Percentiles rank a stretch among this genome's conserved stretches.
phyloP scores from a whole-genome alignment of 768 basidiomycete genomes.

The Mycena olivaceomarginata region DNA sequence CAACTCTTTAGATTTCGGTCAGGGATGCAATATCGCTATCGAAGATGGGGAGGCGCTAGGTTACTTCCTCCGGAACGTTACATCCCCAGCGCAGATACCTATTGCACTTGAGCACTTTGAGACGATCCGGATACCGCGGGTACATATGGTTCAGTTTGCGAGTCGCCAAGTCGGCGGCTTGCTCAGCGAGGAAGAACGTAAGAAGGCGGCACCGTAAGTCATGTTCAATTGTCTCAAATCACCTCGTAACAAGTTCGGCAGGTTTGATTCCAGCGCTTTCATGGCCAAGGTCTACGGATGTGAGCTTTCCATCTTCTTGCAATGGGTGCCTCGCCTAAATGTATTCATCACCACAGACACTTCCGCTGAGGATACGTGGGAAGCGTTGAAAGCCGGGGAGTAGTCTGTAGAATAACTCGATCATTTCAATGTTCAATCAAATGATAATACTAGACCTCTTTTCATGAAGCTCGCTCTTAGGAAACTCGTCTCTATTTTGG shows the following conservation, averaged over 20 bases:
- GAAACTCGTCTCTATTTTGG: no score
- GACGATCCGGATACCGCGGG: constrained; percentile 33
- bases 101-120: constrained; percentile 27
- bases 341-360: neutral
- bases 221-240: no score
- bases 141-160: constrained; percentile 40
- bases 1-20: constrained; percentile 42
- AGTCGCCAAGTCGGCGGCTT: constrained; percentile 33
- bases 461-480: no score
- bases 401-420: neutral
- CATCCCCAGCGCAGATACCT: constrained; percentile 29
- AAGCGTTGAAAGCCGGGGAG: neutral
- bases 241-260: neutral
- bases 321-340: neutral
- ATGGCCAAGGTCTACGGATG: constrained; percentile 38
- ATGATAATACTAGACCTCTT: neutral
- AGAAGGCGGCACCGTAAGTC: constrained; percentile 34
- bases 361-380: constrained; percentile 26
- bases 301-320: neutral
- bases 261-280: constrained; percentile 29
- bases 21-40: constrained; percentile 56
- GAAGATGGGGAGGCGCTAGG: constrained; percentile 58
- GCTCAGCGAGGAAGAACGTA: constrained; percentile 34
- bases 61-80: constrained; percentile 49
- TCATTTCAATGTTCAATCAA: neutral